A percentile compares a stretch with the other conserved stretches of the same genome.
Conservation (phyloP, 331 rosid genomes). For the Saraca asoca region DNA sequence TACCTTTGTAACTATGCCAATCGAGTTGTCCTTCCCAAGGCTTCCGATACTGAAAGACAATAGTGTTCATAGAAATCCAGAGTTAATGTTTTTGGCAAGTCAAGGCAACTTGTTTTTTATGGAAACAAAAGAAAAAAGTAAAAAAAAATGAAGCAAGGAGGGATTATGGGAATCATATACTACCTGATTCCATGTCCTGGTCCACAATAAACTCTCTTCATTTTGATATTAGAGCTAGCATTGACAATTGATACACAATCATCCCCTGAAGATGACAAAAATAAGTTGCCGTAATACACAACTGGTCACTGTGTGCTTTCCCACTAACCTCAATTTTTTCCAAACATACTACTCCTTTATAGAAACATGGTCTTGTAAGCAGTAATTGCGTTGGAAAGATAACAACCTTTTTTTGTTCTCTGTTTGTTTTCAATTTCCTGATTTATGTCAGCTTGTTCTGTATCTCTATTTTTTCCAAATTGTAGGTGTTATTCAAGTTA, state of each 20-base stretch:
- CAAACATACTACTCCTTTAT: neutral
- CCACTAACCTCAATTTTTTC: neutral
- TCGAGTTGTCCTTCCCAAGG: slow-evolving; percentile 92
- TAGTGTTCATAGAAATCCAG: slow-evolving; percentile 5
- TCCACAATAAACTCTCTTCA: slow-evolving; percentile 89
- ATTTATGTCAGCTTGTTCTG: neutral
- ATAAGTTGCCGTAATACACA: slow-evolving; percentile 27
- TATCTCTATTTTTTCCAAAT: slow-evolving; percentile 14
- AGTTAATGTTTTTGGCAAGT: slow-evolving; percentile 5
- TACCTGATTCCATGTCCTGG: slow-evolving; percentile 99
- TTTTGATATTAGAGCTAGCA: slow-evolving; percentile 86
- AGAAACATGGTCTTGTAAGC: neutral
- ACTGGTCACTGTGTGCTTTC: slow-evolving; percentile 5
- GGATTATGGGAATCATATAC: slow-evolving; percentile 19
- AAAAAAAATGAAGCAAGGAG: no score
- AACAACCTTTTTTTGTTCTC: no score
- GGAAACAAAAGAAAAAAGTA: no score
- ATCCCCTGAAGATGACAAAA: slow-evolving; percentile 65
- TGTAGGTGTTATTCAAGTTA: neutral
- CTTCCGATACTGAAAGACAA: slow-evolving; percentile 79
- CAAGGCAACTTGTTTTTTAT: neutral
- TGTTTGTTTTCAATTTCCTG: neutral
- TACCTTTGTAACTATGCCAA: slow-evolving; percentile 77
- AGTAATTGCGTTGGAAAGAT: neutral
- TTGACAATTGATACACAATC: slow-evolving; percentile 95